Evolutionary conservation across 1,139 yeast species (phyloP).

Genomic region (Pichia sp.): DNA sequence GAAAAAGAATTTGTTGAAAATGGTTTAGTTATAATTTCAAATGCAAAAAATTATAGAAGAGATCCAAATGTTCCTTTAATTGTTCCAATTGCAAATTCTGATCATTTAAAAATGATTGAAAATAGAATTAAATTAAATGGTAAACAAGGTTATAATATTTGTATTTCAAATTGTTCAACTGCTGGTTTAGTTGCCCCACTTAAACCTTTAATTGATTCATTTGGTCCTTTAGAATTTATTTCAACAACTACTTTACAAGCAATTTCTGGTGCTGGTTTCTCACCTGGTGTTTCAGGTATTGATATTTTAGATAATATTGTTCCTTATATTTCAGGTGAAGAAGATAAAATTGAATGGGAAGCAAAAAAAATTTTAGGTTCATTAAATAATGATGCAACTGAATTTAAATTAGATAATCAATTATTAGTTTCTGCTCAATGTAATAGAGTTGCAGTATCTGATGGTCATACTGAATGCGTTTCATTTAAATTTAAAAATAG

Average conservation of each 20-base stretch:
- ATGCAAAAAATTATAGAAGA: conserved; percentile 94
- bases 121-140: conserved; percentile 48
- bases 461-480: conserved; percentile 96
- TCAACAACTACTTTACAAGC: conserved; percentile 95
- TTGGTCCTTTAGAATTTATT: conserved; percentile 83
- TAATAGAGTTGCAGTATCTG: conserved; percentile 93
- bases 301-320: conserved; percentile 91
- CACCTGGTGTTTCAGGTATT: conserved; percentile 96
- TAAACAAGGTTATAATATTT: conserved; percentile 77
- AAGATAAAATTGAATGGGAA: conserved; percentile 98
- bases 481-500: conserved; percentile 74
- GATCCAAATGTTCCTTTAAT: conserved; percentile 81
- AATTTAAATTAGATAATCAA: conserved; percentile 60
- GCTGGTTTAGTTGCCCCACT: conserved; percentile 97
- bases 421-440: conserved; percentile 92
- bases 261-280: conserved; percentile 96
- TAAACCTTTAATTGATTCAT: conserved; percentile 80
- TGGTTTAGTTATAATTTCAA: conserved; percentile 81
- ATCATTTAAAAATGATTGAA: conserved; percentile 74
- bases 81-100: conserved; percentile 95
- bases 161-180: conserved; percentile 97
- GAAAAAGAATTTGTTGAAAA: conserved; percentile 77
- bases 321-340: conserved; percentile 94
- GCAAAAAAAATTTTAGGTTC: conserved; percentile 86
- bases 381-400: conserved; percentile 46